phyloP scores from a whole-genome alignment of 208 protist species.

The Angomonas desouzai region DNA sequence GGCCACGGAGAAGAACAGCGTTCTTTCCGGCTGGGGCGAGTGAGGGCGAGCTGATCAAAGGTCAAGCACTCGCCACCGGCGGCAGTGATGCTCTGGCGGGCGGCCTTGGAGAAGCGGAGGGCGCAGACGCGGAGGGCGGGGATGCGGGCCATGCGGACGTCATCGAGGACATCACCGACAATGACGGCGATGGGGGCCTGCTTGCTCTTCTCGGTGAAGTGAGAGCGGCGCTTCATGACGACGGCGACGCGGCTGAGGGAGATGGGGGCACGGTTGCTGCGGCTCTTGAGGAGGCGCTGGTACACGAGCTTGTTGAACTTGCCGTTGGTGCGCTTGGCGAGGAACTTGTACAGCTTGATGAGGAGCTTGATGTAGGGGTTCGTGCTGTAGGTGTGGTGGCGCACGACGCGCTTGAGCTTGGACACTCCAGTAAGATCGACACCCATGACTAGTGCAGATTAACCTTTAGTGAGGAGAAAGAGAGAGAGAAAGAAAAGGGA shows the following conservation, averaged over 20 bases:
- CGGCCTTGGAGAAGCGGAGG: conserved; percentile 98
- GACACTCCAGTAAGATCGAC: conserved; percentile 88
- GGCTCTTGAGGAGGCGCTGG: conserved; percentile 94
- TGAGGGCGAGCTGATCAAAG: conserved; percentile 98
- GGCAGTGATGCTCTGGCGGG: conserved; percentile 97
- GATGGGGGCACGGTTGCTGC: conserved; percentile 95
- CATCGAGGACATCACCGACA: conserved; percentile 99
- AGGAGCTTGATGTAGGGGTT: conserved; percentile 98
- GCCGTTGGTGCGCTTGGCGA: conserved; percentile 97
- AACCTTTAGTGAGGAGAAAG: conserved; percentile 10
- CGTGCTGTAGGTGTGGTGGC: conserved; percentile 92
- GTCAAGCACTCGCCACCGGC: conserved; percentile 98
- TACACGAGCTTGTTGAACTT: conserved; percentile 99
- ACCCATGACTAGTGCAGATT: conserved; percentile 58
- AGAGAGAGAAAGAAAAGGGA: conserved; percentile 13
- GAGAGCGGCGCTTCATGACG: conserved; percentile 89
- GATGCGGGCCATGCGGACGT: conserved; percentile 96
- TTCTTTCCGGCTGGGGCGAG: conserved; percentile 96
- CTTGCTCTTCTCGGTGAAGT: conserved; percentile 74
- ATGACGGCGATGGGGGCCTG: conserved; percentile 96
- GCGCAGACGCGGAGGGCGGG: conserved; percentile 97
- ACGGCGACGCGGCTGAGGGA: conserved; percentile 95
- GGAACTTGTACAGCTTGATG: conserved; percentile 99
- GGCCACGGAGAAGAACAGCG: conserved; percentile 97
- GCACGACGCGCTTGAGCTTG: conserved; percentile 89